Evolutionary conservation across 2,329 filamentous ascomycete genomes (phyloP).

Genomic region (Arthrobotrys sphaeroides): DNA sequence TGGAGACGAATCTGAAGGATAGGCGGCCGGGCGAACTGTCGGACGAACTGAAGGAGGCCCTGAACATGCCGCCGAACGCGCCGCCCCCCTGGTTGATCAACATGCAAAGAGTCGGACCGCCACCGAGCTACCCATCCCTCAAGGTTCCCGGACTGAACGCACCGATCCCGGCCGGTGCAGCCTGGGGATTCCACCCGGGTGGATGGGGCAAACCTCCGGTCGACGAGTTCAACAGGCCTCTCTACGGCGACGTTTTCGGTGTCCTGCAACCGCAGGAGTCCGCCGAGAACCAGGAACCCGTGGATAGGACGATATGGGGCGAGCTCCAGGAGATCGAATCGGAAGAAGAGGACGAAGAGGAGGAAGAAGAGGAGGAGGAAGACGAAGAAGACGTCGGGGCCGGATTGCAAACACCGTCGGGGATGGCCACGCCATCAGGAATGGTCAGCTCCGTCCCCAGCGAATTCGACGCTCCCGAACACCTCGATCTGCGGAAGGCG

Average conservation of each 20-base stretch:
- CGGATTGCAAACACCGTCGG: conserved; percentile 77
- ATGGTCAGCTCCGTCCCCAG: conserved; percentile 82
- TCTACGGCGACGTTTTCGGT: conserved; percentile 95
- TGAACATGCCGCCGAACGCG: conserved; percentile 91
- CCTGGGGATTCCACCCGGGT: conserved; percentile 94
- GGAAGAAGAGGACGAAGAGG: conserved; percentile 77
- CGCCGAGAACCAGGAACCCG: conserved; percentile 75
- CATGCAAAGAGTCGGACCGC: conserved; percentile 90
- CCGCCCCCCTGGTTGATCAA: conserved; percentile 98
- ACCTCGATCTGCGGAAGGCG: conserved; percentile 86
- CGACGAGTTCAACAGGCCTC: conserved; percentile 88
- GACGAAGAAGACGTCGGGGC: conserved; percentile 70
- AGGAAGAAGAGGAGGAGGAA: conserved; percentile 70
- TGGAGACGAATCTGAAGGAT: conserved; percentile 91
- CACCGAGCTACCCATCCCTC: conserved; percentile 92
- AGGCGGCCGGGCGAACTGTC: conserved; percentile 88
- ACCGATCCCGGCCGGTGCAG: conserved; percentile 84
- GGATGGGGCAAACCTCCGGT: conserved; percentile 96
- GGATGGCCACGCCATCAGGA: conserved; percentile 81
- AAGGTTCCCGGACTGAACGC: conserved; percentile 95
- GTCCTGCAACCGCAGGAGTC: conserved; percentile 72
- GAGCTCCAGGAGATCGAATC: conserved; percentile 68
- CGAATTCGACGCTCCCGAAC: conserved; percentile 66
- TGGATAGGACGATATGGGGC: conserved; percentile 91
- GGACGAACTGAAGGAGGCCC: conserved; percentile 87